Conservation (phyloP, 108 stramenopile genomes). For the Pseudonitzschia multiseries region DNA sequence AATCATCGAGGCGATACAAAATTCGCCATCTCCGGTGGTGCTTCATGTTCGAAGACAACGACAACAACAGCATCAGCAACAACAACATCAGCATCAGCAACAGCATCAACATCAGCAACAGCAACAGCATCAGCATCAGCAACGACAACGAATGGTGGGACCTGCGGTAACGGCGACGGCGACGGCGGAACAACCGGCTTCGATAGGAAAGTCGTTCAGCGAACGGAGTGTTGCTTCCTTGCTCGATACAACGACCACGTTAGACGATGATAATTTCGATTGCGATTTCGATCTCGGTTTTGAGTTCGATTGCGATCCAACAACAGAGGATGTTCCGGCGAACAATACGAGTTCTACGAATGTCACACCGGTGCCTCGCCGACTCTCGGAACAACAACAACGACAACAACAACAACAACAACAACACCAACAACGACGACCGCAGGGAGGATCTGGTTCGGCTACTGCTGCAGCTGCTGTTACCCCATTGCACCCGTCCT, state of each 20-base stretch:
- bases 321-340: too few relatives aligned
- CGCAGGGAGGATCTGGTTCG: too few relatives aligned
- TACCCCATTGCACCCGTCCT: neutral
- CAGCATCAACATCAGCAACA: too few relatives aligned
- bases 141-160: neutral
- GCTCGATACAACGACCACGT: conserved; percentile 14
- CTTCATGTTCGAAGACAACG: conserved; percentile 37
- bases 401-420: neutral
- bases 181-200: neutral
- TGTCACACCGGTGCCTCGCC: too few relatives aligned
- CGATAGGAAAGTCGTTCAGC: conserved; percentile 13
- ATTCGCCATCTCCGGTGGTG: conserved; percentile 51
- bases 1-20: conserved; percentile 34
- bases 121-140: too few relatives aligned
- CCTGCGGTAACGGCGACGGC: neutral
- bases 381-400: neutral
- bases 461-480: too few relatives aligned
- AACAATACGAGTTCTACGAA: too few relatives aligned
- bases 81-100: too few relatives aligned
- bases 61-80: too few relatives aligned
- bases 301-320: too few relatives aligned
- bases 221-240: conserved; percentile 27
- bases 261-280: neutral
- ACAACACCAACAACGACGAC: conserved; percentile 9
- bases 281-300: neutral